Base-by-base conservation (phyloP, 1,284 basidiomycete species). In the Pascua sp. region DNA sequence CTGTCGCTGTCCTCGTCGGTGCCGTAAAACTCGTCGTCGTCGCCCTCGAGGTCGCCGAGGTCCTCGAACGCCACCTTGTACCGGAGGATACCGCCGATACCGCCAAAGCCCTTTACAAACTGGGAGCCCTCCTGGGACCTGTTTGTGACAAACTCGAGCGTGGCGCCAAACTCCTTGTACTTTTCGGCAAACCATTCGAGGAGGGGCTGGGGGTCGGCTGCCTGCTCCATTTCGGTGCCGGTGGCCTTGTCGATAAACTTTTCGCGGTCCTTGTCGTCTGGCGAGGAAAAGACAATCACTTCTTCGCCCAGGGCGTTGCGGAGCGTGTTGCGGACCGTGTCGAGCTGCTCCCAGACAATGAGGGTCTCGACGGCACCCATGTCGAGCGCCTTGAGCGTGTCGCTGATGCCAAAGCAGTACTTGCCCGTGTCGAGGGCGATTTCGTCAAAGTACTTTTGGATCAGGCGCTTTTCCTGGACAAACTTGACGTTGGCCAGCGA, bases 101-200 rank as follows among this genome's bases (percentile, higher is more conserved):
- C 95, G 80, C 95, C 95, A 71, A 98, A 98, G 51, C 95, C 96
- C 77, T 95, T 95, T 70, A 96, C 93, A 81, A 98, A 98, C 78
- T 98, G 96, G 46, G 90, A 90, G 39, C 95, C 95, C 76, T 98
- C 95, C 75, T 98, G 94, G n/a, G 91, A 94, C 50, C 75, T 77
- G 75, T 81, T 80, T 54, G 80, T 80, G 50, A 81, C 78, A 62
- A 80, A 82, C 67, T 98, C 95, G 61, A 98, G 86, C 66, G 88
- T 88, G 57, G 94, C 90, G 65, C 95, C 96, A 73, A 98, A 98
- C 49, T 94, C 89, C 75, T 91, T 93, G 83, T 98, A 98, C 77
- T 94, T 93, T 72, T 98, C 96, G 42, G 96, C 89, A 71, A 98
- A 92, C 96, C 96, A 98, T 77, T 98, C 93, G 60, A 97, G 85